phyloP scores from a whole-genome alignment of 192 early-diverging fungal genomes.

The Linnemannia exigua region DNA sequence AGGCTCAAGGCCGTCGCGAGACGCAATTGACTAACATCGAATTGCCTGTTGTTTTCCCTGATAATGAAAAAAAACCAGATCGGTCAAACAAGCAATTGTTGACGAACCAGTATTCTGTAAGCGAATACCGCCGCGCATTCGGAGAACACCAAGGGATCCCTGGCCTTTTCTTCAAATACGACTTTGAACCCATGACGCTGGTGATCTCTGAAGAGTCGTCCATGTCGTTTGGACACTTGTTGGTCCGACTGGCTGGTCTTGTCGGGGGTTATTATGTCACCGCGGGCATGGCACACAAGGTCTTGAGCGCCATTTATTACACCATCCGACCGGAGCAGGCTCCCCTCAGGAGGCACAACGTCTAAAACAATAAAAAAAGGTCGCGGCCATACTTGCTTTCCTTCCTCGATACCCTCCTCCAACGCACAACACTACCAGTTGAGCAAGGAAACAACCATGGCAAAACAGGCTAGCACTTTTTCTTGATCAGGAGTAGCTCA shows the following conservation, averaged over 20 bases:
- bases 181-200: conserved; percentile 91
- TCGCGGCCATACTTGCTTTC: not conserved
- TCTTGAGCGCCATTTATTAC: conserved; percentile 45
- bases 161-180: conserved; percentile 93
- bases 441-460: not conserved
- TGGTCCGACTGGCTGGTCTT: conserved; percentile 89
- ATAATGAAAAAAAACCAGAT: conserved; percentile 68
- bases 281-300: conserved; percentile 69
- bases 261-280: conserved; percentile 86
- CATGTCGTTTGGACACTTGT: conserved; percentile 74
- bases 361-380: conserved; percentile 10
- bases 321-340: conserved; percentile 29
- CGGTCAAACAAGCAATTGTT: conserved; percentile 64
- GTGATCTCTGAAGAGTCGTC: conserved; percentile 76
- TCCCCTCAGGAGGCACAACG: conserved; percentile 39
- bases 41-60: not conserved
- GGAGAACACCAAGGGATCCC: conserved; percentile 46
- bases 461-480: not conserved
- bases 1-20: not conserved
- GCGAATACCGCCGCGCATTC: conserved; percentile 73
- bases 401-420: not conserved
- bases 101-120: conserved; percentile 98
- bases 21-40: not conserved
- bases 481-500: not conserved
- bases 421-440: not conserved